Conservation (phyloP, 306 rosid species). For the Glycine soja region DNA sequence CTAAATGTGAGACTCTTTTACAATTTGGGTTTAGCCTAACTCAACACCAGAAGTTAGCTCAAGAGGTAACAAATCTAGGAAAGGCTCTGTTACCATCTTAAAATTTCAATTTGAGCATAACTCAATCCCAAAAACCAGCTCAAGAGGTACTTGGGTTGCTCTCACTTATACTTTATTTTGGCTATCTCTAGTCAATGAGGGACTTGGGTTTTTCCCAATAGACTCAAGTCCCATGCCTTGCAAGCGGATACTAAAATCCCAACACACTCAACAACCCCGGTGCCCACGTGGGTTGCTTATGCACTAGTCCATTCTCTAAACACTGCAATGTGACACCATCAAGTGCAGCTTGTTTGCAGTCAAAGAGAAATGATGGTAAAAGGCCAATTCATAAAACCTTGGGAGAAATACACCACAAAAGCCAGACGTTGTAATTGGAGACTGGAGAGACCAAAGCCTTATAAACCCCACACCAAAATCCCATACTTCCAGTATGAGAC, state of each 20-base stretch:
- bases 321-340: background rate
- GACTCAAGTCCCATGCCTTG: background rate
- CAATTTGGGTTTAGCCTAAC: background rate
- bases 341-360: background rate
- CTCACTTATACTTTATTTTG: background rate
- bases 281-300: background rate
- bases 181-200: background rate
- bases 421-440: background rate
- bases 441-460: background rate
- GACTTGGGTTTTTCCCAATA: background rate
- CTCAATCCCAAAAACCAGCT: too few species aligned
- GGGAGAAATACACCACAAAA: background rate
- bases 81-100: background rate
- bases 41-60: background rate
- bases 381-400: background rate
- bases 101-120: too few species aligned
- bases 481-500: background rate
- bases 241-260: background rate
- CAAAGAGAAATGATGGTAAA: background rate
- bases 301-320: background rate
- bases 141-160: too few species aligned
- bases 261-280: background rate
- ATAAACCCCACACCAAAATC: constrained; percentile 4
- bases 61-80: background rate
- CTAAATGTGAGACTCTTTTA: background rate